Conservation (phyloP, 2,329 filamentous ascomycete species). For the Rutstroemia sp. region DNA sequence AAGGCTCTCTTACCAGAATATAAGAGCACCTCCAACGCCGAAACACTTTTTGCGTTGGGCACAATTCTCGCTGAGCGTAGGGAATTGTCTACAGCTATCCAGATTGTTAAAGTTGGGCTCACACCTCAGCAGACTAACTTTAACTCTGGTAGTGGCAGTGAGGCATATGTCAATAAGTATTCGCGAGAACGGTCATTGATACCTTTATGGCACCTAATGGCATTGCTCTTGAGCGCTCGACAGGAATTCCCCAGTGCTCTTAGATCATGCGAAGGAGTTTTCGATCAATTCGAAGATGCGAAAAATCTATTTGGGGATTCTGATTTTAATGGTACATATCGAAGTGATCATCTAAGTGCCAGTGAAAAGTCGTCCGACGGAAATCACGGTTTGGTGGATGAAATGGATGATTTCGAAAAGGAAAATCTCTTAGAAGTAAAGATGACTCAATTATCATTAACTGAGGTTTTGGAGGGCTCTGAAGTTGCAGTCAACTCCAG, state of each 20-base stretch:
- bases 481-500: conserved; percentile 82
- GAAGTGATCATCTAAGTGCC: conserved; percentile 58
- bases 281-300: conserved; percentile 78
- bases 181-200: conserved; percentile 57
- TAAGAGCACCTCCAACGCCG: conserved; percentile 59
- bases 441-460: conserved; percentile 82
- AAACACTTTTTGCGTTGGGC: conserved; percentile 73
- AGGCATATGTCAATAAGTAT: conserved; percentile 33
- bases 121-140: conserved; percentile 43
- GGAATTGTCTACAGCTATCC: conserved; percentile 72
- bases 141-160: neutral
- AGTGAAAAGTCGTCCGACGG: conserved; percentile 28
- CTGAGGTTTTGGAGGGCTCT: conserved; percentile 78
- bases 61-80: conserved; percentile 84
- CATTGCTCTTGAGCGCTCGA: conserved; percentile 75
- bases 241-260: conserved; percentile 77
- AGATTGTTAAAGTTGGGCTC: conserved; percentile 71
- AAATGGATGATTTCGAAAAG: conserved; percentile 78
- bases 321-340: conserved; percentile 41
- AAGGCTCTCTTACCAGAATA: conserved; percentile 63
- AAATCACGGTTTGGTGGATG: conserved; percentile 55
- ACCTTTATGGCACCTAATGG: conserved; percentile 85
- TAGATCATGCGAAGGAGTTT: conserved; percentile 79
- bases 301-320: conserved; percentile 60
- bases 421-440: conserved; percentile 87